Evolutionary conservation across 2,329 filamentous ascomycete genomes (phyloP).

Genomic region (Botrytis galanthina): DNA sequence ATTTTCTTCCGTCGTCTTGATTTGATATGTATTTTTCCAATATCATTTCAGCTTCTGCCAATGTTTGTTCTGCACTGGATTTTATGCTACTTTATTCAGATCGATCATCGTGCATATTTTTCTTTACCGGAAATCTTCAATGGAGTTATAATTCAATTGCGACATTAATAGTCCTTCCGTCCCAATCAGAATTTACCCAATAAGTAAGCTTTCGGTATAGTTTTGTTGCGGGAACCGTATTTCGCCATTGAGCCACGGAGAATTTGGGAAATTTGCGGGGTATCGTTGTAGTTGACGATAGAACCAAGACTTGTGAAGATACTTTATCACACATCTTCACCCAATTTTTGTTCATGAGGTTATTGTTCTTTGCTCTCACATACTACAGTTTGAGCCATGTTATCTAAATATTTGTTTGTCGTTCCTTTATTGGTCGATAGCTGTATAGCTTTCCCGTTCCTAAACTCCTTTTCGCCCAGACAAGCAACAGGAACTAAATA

Average conservation of each 20-base stretch:
- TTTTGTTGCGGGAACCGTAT: background rate
- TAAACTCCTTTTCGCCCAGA: background rate
- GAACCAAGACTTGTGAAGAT: background rate
- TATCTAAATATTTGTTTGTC: background rate
- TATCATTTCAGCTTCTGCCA: background rate
- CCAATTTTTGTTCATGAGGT: too few relatives aligned
- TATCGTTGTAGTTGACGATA: background rate
- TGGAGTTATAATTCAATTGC: background rate
- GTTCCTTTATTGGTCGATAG: background rate
- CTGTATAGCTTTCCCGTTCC: background rate
- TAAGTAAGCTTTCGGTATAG: background rate
- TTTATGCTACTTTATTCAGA: background rate
- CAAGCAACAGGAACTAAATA: background rate
- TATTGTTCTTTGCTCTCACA: background rate
- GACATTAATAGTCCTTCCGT: background rate
- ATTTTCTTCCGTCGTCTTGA: background rate
- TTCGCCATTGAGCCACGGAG: background rate
- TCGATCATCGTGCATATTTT: background rate
- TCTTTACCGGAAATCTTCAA: background rate
- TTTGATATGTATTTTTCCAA: background rate
- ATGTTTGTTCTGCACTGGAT: background rate
- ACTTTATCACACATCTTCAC: background rate
- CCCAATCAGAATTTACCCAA: slow-evolving; percentile 11
- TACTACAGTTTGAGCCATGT: background rate
- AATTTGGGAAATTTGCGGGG: background rate